Evolutionary conservation across 2,329 filamentous ascomycete genomes (phyloP), one percentile per base, ranked within the genome.

Genomic region (Parastagonospora avenae): DNA sequence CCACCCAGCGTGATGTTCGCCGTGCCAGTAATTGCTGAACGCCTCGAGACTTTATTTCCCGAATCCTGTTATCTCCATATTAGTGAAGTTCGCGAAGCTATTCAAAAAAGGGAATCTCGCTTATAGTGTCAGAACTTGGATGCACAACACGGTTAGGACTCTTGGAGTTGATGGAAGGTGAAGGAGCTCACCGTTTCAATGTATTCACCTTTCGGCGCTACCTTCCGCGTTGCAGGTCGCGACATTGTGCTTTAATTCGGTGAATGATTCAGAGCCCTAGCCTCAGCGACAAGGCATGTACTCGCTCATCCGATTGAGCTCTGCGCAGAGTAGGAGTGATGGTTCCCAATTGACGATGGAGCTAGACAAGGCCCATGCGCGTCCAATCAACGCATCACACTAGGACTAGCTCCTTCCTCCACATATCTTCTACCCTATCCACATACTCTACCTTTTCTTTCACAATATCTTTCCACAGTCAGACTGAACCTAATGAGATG

Each of bases 1-100:
- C 94, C 94, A 63, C 92, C 94, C 2, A 99, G 88, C 76, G 96
- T 96, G 76, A 99, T 97, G 77, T 97, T 96, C 64, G 96, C 92
- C 16, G 93, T 97, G 66, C 94, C 94, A 68, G 96, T 90, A 63
- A 99, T 91, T 71, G 89, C 87, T 55, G 91, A 90, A 63, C 91
- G 91, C 61, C 94, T 91, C 33, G 92, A 93, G 67, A 99, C 94
- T 79, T 97, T 97, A 83, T 99, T 99, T 62, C 94, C 94, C 2
- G 92, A 96, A 77, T 97, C 93, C 92, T 96, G 44, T 5, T 14
- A 27, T n/a, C n/a, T 10, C n/a, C 29, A 11, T 28, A 28, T 10
- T 9, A 27, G 38, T 8, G 4, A 14, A 29, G 24, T 14, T 14
- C 9, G 36, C 5, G 5, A 24, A 3, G 3, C 19, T 24, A 24